These are phyloP conservation scores for Westerdykella ornata DNA, from an alignment of 2,329 filamentous ascomycete species.

Conservation along the genomic window DNA sequence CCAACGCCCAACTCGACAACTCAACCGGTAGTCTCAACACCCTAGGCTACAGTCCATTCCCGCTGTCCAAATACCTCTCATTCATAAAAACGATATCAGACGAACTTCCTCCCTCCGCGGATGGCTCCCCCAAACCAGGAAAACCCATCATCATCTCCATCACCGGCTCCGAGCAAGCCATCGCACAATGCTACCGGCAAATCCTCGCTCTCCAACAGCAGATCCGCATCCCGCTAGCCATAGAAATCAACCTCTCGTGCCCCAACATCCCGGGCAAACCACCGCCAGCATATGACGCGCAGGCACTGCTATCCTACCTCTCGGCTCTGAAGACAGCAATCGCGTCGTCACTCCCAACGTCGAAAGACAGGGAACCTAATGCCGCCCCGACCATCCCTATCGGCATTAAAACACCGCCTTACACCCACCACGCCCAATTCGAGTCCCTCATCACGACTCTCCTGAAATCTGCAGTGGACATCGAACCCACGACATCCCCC, in stretches of 20 bases:
- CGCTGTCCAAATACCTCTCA: conserved; percentile 53
- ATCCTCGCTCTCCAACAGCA: conserved; percentile 37
- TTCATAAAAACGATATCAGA: conserved; percentile 48
- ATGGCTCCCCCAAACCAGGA: conserved; percentile 1
- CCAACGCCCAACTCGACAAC: conserved; percentile 18
- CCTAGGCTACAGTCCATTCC: conserved; percentile 64
- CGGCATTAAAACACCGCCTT: conserved; percentile 71
- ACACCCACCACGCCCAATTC: conserved; percentile 64
- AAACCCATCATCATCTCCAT: conserved; percentile 67
- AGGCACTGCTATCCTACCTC: conserved; percentile 52
- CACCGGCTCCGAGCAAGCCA: conserved; percentile 56
- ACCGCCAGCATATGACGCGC: conserved; percentile 61
- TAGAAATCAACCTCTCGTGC: conserved; percentile 74
- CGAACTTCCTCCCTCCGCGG: conserved; percentile 2
- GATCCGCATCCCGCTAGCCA: conserved; percentile 49
- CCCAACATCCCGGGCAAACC: conserved; percentile 65
- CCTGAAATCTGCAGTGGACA: conserved; percentile 18
- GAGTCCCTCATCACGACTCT: conserved; percentile 50
- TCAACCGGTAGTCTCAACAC: conserved; percentile 53
- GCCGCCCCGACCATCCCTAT: conserved; percentile 40
- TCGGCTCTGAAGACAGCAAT: conserved; percentile 38
- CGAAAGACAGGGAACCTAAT: conserved; percentile 10
- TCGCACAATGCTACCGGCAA: conserved; percentile 50
- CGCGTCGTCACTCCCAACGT: no score
- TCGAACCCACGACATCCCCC: conserved; percentile 13